Evolutionary conservation across 2,329 filamentous ascomycete genomes (phyloP), one percentile per base, ranked within the genome.

Genomic region (Aspergillus fumigatiaffinis): DNA sequence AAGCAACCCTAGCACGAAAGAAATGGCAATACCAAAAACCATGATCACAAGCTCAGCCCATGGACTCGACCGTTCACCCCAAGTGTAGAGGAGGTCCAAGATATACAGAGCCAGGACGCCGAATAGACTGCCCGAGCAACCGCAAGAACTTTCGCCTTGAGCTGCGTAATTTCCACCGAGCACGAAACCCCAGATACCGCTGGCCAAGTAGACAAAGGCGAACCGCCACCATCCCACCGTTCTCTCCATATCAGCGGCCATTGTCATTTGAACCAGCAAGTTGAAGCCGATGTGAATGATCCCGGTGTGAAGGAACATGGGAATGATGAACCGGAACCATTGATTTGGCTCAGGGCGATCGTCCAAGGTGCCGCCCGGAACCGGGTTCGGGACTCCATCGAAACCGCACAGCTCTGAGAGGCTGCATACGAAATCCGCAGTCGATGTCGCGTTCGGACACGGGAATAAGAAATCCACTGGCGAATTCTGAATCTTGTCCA

Each of bases 221-320:
- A 95, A 97, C 42, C 94, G 88, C 63, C 97, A 82, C 41, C 89
- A 87, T 3, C 94, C 94, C 66, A 99, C 96, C 53, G 89, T 85
- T 63, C 87, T 84, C 73, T 99, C 94, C 85, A 99, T 96, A 67
- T 99, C 94, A 44, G 89, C 87, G 29, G 89, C 94, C 55, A 97
- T 84, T 0, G 91, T 95, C 68, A 97, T 76, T 73, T 99, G 94
- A 23, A 97, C 82, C 7, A 97, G 82, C 76, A 99, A 82, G 75
- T 99, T 99, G 82, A 97, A 97, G 17, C 86, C 90, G 57, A 99
- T 97, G 71, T 99, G 94, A 61, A 99, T 88, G 55, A 99, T 77
- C 14, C 94, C 94, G 1, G 91, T 92, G 69, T 99, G 94, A 67
- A 99, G 80, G 77, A 99, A 99, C 60, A 99, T 97, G 42, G 94